Percentiles rank a stretch among this genome's conserved stretches.
These are phyloP conservation scores for Monosporozyma yasuniensis DNA, from an alignment of 805 yeast genomes.

Conservation along the genomic window DNA sequence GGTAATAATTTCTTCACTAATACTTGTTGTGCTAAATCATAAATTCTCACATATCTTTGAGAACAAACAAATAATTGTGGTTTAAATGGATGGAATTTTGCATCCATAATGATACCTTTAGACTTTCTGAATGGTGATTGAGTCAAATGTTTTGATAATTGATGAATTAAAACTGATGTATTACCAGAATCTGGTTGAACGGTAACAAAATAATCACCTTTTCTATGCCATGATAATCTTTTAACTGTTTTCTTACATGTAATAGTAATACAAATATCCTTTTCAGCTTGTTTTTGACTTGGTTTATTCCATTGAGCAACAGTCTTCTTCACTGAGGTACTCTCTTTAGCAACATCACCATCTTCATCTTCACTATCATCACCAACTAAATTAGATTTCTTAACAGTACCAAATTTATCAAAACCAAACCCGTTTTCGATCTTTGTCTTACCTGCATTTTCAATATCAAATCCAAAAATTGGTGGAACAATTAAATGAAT, in stretches of 20 bases:
- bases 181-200: slow-evolving; percentile 92
- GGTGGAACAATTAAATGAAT: slow-evolving; percentile 81
- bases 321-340: slow-evolving; percentile 35
- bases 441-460: slow-evolving; percentile 66
- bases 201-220: slow-evolving; percentile 93
- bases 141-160: slow-evolving; percentile 84
- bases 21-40: slow-evolving; percentile 81
- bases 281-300: slow-evolving; percentile 44
- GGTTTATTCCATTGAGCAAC: slow-evolving; percentile 84
- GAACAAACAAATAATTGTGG: slow-evolving; percentile 92
- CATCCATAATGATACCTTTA: slow-evolving; percentile 91
- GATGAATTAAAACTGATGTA: slow-evolving; percentile 87
- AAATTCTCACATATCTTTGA: slow-evolving; percentile 84
- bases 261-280: slow-evolving; percentile 68
- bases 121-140: slow-evolving; percentile 93
- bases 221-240: slow-evolving; percentile 88
- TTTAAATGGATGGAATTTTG: slow-evolving; percentile 91
- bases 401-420: slow-evolving; percentile 50
- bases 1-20: slow-evolving; percentile 80
- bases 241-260: slow-evolving; percentile 60
- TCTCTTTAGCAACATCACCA: slow-evolving; percentile 32
- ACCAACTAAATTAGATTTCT: slow-evolving; percentile 34
- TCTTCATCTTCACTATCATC: slow-evolving; percentile 31
- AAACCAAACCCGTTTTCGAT: slow-evolving; percentile 91
- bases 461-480: slow-evolving; percentile 78